Evolutionary conservation across 441 rosid species (phyloP).

Genomic region (Melianthus villosus): DNA sequence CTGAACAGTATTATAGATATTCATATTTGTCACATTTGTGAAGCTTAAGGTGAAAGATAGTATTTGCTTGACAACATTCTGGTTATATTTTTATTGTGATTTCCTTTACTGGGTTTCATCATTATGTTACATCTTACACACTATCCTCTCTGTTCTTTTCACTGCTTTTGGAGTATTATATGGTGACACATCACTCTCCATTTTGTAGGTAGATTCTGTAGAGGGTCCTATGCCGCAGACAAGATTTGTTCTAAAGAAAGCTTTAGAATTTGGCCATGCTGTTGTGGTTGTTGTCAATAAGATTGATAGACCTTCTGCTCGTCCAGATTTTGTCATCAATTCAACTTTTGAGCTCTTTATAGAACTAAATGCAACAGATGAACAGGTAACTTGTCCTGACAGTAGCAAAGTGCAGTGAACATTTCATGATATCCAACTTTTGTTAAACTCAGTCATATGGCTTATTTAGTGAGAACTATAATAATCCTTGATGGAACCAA

Average conservation of each 20-base stretch:
- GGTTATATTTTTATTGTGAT: too few relatives aligned
- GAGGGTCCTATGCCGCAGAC: constrained; percentile 99
- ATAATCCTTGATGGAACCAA: too few relatives aligned
- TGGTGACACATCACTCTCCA: constrained; percentile 6
- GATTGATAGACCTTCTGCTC: constrained; percentile 90
- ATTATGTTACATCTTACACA: neutral
- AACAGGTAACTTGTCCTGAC: too few relatives aligned
- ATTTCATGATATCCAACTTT: too few relatives aligned
- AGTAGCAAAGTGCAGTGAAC: too few relatives aligned
- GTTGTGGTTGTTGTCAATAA: constrained; percentile 94
- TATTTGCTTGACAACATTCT: too few relatives aligned
- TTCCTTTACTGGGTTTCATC: too few relatives aligned
- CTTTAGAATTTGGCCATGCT: constrained; percentile 86
- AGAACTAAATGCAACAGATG: constrained; percentile 90
- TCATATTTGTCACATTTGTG: too few relatives aligned
- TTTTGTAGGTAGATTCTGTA: constrained; percentile 76
- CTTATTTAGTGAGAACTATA: too few relatives aligned
- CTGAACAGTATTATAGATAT: too few relatives aligned
- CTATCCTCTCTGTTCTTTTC: neutral
- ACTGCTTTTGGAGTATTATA: neutral
- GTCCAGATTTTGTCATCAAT: constrained; percentile 85
- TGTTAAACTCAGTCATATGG: too few relatives aligned
- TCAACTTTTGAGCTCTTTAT: constrained; percentile 91
- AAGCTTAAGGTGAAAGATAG: too few relatives aligned
- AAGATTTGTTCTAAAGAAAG: constrained; percentile 91